Conservation (phyloP, 2,329 filamentous ascomycete species). For the Talaromyces marneffei region DNA sequence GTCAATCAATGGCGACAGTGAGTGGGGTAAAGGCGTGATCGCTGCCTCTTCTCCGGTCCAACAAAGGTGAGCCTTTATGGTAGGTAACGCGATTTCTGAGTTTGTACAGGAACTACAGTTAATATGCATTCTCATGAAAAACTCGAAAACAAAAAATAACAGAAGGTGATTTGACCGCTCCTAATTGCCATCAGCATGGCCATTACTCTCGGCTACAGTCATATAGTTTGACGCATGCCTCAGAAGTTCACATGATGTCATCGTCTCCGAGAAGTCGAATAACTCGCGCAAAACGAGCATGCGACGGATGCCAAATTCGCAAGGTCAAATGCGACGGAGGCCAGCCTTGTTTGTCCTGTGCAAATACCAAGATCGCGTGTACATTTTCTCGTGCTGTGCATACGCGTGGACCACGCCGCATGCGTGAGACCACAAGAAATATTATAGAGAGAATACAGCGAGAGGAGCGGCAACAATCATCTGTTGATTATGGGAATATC, state of each 20-base stretch:
- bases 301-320: constrained; percentile 50
- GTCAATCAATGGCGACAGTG: neutral
- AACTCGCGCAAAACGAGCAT: constrained; percentile 37
- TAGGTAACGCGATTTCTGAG: too few species aligned
- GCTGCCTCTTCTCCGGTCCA: neutral
- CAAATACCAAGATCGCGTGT: constrained; percentile 43
- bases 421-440: constrained; percentile 25
- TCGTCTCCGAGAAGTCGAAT: neutral
- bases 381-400: constrained; percentile 46
- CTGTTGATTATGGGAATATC: neutral
- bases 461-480: constrained; percentile 24
- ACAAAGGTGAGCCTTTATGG: neutral
- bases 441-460: constrained; percentile 21
- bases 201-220: too few species aligned
- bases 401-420: constrained; percentile 43
- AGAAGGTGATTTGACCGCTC: too few species aligned
- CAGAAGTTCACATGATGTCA: neutral
- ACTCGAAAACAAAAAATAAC: too few species aligned
- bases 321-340: constrained; percentile 49
- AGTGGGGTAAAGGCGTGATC: neutral
- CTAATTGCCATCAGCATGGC: neutral
- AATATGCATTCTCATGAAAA: neutral
- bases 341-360: constrained; percentile 44
- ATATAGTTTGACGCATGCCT: neutral
- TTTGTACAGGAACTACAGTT: too few species aligned